Evolutionary conservation across 2,329 filamentous ascomycete species (phyloP), one percentile per base, ranked within the genome.

Genomic region (Colletotrichum australisinense): DNA sequence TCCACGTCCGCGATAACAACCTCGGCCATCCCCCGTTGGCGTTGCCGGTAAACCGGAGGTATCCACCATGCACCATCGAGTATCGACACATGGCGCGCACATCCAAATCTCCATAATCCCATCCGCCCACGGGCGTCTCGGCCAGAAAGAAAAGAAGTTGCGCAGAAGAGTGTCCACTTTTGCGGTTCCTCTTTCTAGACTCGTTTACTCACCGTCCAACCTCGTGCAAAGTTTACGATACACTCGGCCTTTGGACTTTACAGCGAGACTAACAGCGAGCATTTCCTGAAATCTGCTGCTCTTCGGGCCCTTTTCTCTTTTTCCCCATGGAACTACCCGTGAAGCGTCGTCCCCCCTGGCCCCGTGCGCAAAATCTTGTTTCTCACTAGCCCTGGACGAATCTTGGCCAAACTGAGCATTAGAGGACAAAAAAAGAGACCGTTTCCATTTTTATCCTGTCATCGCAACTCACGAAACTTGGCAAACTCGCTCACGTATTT

Each of bases 11-110:
- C 38, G 28, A 65, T 19, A 19, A n/a, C 53, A 56, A 60, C 70
- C 66, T 73, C 70, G 70, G 70, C 70, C 70, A 73, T 69, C 55
- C 53, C 60, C 59, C 70, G 70, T 62, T 62, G 19, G 42, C 42
- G 42, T 49, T 49, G 70, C 55, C 60, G 69, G 53, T 55, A 35
- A 52, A 26, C 66, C 59, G 70, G 70, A 49, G 19, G 57, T 52
- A 35, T 35, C 60, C 46, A 42, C 24, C 46, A 22, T 19, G 42
- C 7, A 49, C 57, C 57, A 30, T 42, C 35, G 16, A 56, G 11
- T 12, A 35, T 35, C 32, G 11, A 9, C 42, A 9, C 42, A 56
- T 9, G 42, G 35, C 38, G 42, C 42, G 42, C 42, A 49, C 16
- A 26, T 19, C 22, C n/a, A 63, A 63, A 24, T 57, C 38, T 63